Base-by-base conservation (phyloP, 1,284 basidiomycete species). In the Takashimella koratensis region DNA sequence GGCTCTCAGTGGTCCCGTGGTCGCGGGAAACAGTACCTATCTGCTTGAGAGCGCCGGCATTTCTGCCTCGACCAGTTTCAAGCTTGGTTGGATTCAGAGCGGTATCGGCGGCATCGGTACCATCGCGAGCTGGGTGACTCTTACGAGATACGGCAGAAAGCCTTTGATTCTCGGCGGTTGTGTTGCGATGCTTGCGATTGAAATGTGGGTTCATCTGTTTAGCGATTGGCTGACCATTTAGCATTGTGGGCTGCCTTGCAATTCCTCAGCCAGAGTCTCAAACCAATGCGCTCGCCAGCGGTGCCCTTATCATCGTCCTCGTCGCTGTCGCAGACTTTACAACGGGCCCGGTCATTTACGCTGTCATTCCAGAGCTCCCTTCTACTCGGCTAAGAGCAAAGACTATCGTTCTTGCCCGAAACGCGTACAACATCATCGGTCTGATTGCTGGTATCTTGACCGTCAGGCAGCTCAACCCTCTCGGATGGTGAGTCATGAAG, bases 351-450 rank as follows among this genome's bases (percentile, higher is more conserved):
- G 43, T 46, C 6, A 26, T 21, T 30, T n/a, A 11, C n/a, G 19
- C 47, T 2, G 22, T 56, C 39, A 49, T 56, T 12, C 66, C 70
- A 23, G 76, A 77, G 46, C 59, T 76, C 25, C 58, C 65, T 0
- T 71, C 73, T n/a, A 76, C 73, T 4, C 66, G 74, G 16, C 63
- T 77, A 2, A 49, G 57, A 41, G 48, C 54, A 23, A 80, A 79
- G 65, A 74, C 79, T 1, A 73, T 80, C 60, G 79, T 73, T 1
- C 72, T 80, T 21, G 69, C 76, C 11, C 72, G 79, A 19, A 74
- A 74, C 53, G 58, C 70, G 4, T 80, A 79, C 49, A 50, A 59
- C 45, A 48, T 60, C 43, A 58, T 58, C 52, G 58, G 57, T 66
- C 74, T 70, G 46, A 64, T 74, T 36, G 30, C 10, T 8, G 16